phyloP scores from a whole-genome alignment of 2,329 filamentous ascomycete genomes.

The Sarocladium kiliense region DNA sequence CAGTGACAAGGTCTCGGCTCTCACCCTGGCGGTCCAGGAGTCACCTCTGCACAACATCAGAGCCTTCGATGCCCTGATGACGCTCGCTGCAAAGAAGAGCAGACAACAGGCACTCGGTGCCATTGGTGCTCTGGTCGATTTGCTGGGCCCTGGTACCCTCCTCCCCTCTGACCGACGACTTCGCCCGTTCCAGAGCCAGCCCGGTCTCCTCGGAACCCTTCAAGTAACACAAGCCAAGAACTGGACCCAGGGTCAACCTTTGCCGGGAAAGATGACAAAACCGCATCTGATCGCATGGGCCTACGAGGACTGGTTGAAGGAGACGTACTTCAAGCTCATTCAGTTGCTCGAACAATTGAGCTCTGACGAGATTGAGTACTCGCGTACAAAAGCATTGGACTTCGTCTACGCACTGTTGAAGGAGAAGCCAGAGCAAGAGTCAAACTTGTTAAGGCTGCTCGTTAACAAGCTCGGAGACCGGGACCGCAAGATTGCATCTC shows the following conservation, averaged over 20 bases:
- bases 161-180: slow-evolving; percentile 79
- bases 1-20: slow-evolving; percentile 91
- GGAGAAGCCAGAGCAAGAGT: slow-evolving; percentile 95
- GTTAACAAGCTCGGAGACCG: slow-evolving; percentile 97
- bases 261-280: slow-evolving; percentile 71
- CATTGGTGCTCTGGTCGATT: slow-evolving; percentile 88
- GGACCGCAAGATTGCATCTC: slow-evolving; percentile 90
- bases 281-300: slow-evolving; percentile 81
- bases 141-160: slow-evolving; percentile 83
- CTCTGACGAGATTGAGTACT: slow-evolving; percentile 91
- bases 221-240: slow-evolving; percentile 49
- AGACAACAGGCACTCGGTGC: slow-evolving; percentile 89
- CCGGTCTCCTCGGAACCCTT: slow-evolving; percentile 66
- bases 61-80: slow-evolving; percentile 78
- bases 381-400: slow-evolving; percentile 79
- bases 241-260: slow-evolving; percentile 64
- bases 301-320: slow-evolving; percentile 94
- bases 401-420: slow-evolving; percentile 89
- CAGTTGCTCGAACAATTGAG: slow-evolving; percentile 91
- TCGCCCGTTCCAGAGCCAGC: slow-evolving; percentile 73
- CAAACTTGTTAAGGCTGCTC: slow-evolving; percentile 82
- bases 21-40: slow-evolving; percentile 92
- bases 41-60: slow-evolving; percentile 91
- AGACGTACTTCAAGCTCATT: slow-evolving; percentile 86
- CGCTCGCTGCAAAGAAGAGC: slow-evolving; percentile 85